Base-by-base conservation (phyloP, 768 basidiomycete species). In the Panus rudis region DNA sequence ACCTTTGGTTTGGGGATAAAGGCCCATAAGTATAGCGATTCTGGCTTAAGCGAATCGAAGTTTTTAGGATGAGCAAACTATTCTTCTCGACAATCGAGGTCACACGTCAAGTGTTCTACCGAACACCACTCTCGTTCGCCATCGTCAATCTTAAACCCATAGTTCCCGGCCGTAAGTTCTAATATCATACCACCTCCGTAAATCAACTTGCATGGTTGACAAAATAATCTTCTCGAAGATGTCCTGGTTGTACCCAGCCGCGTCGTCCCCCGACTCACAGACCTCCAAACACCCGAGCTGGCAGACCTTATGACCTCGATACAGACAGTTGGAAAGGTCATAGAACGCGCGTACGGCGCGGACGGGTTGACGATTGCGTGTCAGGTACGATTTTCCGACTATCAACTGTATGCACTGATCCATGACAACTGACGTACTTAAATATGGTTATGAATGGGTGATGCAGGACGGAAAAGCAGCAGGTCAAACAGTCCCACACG, bases 101-200 rank as follows among this genome's bases (percentile, higher is more conserved):
- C 8, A 78, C 84, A 4, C 71, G 72, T 31, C 87, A 90, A 57
- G 77, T 70, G 0, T 90, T 93, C 62, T 82, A 84, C 55, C 73
- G 78, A 20, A 73, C 78, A 3, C 52, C 76, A 1, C 70, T 85
- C 11, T 78, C 85, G 0, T 86, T 76, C 61, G 94, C 88, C 2
- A 84, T 96, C 49, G 93, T 97, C 35, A 98, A 98, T 60, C 77
- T 96, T 48, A 96, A 92, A 54, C 94, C 93, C 1, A 81, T 96
- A 51, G 79, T 93, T 7, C 91, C 92, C 30, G 92, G 92, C 37
- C 92, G 94, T 98, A 63, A 66, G 89, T 75, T 38, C 16, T 34
- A 20, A 21, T 31, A 48, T 56, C 51, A 52, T 56, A 63, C 69
- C 70, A n/a, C 57, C 65, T n/a, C 28, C 21, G 21, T 38, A 16